phyloP scores from a whole-genome alignment of 257 asterid genomes.

The Rauvolfia tetraphylla region DNA sequence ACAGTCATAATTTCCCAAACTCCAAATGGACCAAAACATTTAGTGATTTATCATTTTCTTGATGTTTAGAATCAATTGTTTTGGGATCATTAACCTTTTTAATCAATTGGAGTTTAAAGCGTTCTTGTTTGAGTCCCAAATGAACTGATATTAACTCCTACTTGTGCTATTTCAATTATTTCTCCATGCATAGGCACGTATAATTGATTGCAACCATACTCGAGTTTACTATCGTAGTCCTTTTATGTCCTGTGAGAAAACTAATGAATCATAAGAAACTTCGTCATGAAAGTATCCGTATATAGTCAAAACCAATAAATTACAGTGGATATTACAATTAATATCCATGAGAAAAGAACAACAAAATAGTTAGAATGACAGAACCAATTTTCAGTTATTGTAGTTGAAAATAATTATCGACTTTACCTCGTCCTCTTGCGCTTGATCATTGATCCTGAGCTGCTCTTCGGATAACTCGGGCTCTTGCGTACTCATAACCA shows the following conservation, averaged over 20 bases:
- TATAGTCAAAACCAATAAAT: neutral
- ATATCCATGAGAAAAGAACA: neutral
- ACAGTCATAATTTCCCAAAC: neutral
- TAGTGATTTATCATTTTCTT: neutral
- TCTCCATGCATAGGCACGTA: neutral
- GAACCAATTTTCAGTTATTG: neutral
- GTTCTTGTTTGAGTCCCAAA: neutral
- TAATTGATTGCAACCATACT: neutral
- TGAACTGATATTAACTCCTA: neutral
- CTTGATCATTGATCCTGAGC: conserved; percentile 55
- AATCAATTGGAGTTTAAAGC: neutral
- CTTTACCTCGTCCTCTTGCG: conserved; percentile 81
- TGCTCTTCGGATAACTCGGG: conserved; percentile 48
- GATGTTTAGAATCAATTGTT: neutral
- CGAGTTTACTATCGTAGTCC: neutral
- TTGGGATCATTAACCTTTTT: neutral
- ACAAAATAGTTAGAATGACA: neutral
- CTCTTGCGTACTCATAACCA: conserved; percentile 42
- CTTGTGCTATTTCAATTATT: neutral
- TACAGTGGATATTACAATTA: neutral
- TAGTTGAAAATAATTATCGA: conserved; percentile 2
- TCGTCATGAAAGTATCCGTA: neutral
- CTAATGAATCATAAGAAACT: neutral
- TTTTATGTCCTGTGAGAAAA: too few species aligned
- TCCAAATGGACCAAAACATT: neutral